These are phyloP conservation scores for Endothia cerciana DNA, from an alignment of 2,329 filamentous ascomycete genomes.

Conservation along the genomic window DNA sequence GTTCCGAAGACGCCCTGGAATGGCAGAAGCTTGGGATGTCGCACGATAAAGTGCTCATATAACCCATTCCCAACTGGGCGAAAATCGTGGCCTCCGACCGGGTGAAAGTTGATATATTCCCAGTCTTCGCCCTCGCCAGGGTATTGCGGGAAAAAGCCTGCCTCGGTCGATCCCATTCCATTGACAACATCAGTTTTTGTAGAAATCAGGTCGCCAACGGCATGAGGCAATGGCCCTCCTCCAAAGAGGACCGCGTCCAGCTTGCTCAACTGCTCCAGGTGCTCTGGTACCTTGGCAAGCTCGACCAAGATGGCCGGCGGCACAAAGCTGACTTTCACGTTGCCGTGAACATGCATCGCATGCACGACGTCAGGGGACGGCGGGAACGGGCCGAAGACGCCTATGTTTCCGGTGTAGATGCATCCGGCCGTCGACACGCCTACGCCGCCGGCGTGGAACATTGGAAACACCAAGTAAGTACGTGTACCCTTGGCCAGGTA, in stretches of 20 bases:
- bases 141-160: conserved; percentile 25
- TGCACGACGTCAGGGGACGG: conserved; percentile 9
- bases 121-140: conserved; percentile 35
- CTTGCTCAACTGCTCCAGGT: conserved; percentile 14
- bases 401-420: neutral
- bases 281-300: conserved; percentile 27
- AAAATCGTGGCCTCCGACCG: conserved; percentile 17
- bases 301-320: conserved; percentile 31
- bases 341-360: conserved; percentile 14
- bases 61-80: conserved; percentile 29
- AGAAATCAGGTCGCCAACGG: conserved; percentile 34
- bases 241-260: conserved; percentile 31
- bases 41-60: conserved; percentile 38
- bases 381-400: conserved; percentile 6
- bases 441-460: conserved; percentile 10
- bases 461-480: neutral
- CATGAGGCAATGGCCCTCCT: conserved; percentile 34
- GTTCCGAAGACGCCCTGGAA: conserved; percentile 36
- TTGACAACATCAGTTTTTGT: conserved; percentile 32
- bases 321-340: conserved; percentile 11
- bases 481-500: neutral
- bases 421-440: neutral
- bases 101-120: conserved; percentile 36
- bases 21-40: conserved; percentile 25
- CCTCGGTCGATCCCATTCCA: conserved; percentile 37